A percentile compares a stretch with the other conserved stretches of the same genome.
Conservation (phyloP, 306 rosid genomes). For the Sphenostylis stenocarpa region DNA sequence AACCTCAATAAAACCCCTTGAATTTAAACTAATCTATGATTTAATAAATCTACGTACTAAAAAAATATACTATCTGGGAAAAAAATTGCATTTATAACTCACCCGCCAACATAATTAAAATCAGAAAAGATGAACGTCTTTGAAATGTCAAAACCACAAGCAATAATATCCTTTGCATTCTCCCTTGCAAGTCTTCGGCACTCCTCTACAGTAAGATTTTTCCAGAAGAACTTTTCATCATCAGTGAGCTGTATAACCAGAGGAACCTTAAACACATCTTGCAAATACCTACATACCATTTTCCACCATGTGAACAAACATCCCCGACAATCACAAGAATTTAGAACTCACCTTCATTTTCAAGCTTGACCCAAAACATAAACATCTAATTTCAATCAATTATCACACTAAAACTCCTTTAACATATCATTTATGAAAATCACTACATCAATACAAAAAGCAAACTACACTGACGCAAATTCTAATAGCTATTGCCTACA, state of each 20-base stretch:
- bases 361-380: not conserved
- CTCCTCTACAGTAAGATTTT: slow-evolving; percentile 75
- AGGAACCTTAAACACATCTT: slow-evolving; percentile 94
- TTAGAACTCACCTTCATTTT: not conserved
- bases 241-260: slow-evolving; percentile 92
- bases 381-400: not conserved
- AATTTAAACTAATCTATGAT: not conserved
- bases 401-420: not conserved
- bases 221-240: slow-evolving; percentile 95
- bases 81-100: slow-evolving; percentile 33
- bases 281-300: slow-evolving; percentile 71
- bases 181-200: slow-evolving; percentile 82
- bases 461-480: not conserved
- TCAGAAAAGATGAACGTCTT: slow-evolving; percentile 86
- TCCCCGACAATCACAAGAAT: slow-evolving; percentile 6
- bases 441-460: not conserved
- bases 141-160: slow-evolving; percentile 90
- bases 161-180: slow-evolving; percentile 93
- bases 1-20: not conserved
- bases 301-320: slow-evolving; percentile 22
- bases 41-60: slow-evolving; percentile 9
- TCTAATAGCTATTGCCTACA: not conserved
- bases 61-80: slow-evolving; percentile 2
- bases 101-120: slow-evolving; percentile 85
- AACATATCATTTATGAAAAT: slow-evolving; percentile 14